Evolutionary conservation across 1,284 basidiomycete genomes (phyloP).

Genomic region (Irpex sp.): DNA sequence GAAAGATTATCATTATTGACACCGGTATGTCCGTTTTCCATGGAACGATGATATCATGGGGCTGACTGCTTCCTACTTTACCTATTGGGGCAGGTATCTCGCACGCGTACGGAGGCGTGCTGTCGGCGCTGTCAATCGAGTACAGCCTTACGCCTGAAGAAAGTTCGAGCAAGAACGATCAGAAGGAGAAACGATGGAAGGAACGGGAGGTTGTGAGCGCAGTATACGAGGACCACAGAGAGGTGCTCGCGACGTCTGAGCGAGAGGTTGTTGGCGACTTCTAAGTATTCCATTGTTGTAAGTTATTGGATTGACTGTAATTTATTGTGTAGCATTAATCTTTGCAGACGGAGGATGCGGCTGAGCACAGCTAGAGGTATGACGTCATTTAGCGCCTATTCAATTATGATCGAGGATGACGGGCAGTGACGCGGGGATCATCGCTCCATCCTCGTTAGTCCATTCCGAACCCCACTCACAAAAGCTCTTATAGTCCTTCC

Average conservation of each 20-base stretch:
- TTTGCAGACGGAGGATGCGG: not conserved
- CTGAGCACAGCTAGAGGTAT: not conserved
- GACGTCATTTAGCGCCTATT: not conserved
- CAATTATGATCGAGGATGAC: not conserved
- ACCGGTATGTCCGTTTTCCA: constrained; percentile 41
- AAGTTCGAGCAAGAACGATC: constrained; percentile 8
- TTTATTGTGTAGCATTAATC: not conserved
- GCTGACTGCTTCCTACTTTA: not conserved
- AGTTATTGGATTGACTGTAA: not conserved
- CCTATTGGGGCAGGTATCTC: constrained; percentile 62
- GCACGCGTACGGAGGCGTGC: constrained; percentile 86
- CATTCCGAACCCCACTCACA: not conserved
- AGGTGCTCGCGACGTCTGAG: constrained; percentile 47
- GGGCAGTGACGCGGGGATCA: not conserved
- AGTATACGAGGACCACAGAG: constrained; percentile 57
- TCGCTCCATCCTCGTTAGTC: constrained; percentile 2
- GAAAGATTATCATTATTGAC: constrained; percentile 89
- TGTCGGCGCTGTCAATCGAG: constrained; percentile 81
- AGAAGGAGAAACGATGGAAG: constrained; percentile 47
- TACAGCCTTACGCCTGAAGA: constrained; percentile 61
- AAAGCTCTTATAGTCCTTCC: not conserved
- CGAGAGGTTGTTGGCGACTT: constrained; percentile 47
- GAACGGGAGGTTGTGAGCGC: constrained; percentile 80
- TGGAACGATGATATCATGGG: not conserved
- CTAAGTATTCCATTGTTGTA: constrained; percentile 6